Percentiles rank a stretch among this genome's conserved stretches.
phyloP scores from a whole-genome alignment of 169 alveolate species.

The Plasmodium fragile region DNA sequence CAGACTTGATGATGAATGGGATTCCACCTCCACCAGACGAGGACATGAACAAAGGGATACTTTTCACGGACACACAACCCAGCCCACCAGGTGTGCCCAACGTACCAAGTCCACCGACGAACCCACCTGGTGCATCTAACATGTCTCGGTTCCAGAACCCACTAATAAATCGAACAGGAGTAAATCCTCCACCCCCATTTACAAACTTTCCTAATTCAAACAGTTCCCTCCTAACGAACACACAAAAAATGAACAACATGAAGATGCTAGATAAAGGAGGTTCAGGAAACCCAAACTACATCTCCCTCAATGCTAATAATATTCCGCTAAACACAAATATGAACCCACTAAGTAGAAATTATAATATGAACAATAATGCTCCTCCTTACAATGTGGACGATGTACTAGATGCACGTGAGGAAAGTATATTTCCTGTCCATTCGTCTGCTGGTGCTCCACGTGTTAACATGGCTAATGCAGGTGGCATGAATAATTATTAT shows the following conservation, averaged over 20 bases:
- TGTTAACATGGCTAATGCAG: not conserved
- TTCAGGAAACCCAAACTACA: constrained; percentile 9
- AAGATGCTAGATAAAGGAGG: not conserved
- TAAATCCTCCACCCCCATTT: not conserved
- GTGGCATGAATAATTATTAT: not conserved
- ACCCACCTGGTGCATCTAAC: not conserved
- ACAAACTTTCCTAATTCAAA: not conserved
- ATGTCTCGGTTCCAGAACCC: not conserved
- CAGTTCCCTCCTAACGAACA: not conserved
- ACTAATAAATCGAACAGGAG: constrained; percentile 13
- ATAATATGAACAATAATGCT: not conserved
- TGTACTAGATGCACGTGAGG: not conserved
- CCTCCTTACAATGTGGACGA: not conserved
- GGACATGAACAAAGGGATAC: constrained; percentile 25
- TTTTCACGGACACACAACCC: not conserved
- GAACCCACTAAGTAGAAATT: not conserved
- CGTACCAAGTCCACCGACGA: not conserved
- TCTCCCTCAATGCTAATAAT: constrained; percentile 20
- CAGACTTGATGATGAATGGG: not conserved
- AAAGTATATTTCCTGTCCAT: not conserved
- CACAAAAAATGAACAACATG: constrained; percentile 5
- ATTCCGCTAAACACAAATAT: not conserved
- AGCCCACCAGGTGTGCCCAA: not conserved
- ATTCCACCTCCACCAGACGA: constrained; percentile 55
- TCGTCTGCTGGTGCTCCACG: not conserved